phyloP scores from a whole-genome alignment of 2,329 filamentous ascomycete species.

The Colletotrichum zoysiae region DNA sequence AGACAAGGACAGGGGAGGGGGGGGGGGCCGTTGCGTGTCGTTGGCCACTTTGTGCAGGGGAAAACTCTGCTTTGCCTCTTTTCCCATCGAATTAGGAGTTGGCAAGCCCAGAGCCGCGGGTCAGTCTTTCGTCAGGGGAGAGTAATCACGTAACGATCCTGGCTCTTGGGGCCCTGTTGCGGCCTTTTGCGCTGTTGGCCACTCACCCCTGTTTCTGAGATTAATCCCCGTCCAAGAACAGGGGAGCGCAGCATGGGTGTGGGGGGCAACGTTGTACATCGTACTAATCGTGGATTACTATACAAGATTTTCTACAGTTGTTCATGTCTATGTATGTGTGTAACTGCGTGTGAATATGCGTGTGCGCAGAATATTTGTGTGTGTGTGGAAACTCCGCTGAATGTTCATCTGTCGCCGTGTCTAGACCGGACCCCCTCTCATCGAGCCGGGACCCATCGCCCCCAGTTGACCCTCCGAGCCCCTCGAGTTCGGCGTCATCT shows the following conservation, averaged over 20 bases:
- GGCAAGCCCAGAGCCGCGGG: background rate
- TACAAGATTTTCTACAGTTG: slow-evolving; percentile 35
- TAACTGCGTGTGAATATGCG: too few species aligned
- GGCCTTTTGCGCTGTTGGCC: slow-evolving; percentile 17
- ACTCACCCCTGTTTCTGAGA: slow-evolving; percentile 10
- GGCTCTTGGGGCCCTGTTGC: background rate
- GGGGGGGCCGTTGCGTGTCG: background rate
- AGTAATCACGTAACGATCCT: background rate
- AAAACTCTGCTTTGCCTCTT: background rate
- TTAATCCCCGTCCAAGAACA: slow-evolving; percentile 17
- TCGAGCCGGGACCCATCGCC: background rate
- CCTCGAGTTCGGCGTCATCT: slow-evolving; percentile 13
- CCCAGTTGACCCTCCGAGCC: slow-evolving; percentile 1
- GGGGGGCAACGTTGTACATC: background rate
- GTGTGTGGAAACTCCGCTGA: background rate
- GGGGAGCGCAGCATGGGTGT: slow-evolving; percentile 5
- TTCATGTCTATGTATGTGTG: background rate
- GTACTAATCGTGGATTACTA: slow-evolving; percentile 23
- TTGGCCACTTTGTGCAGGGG: background rate
- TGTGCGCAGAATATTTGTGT: background rate
- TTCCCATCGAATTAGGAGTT: too few species aligned
- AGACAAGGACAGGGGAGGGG: slow-evolving; percentile 1
- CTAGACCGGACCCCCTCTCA: background rate
- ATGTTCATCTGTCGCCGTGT: background rate
- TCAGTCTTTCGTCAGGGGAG: background rate